A percentile compares a stretch with the other conserved stretches of the same genome.
These are phyloP conservation scores for Erodium moschatum DNA, from an alignment of 441 rosid species.

Conservation along the genomic window DNA sequence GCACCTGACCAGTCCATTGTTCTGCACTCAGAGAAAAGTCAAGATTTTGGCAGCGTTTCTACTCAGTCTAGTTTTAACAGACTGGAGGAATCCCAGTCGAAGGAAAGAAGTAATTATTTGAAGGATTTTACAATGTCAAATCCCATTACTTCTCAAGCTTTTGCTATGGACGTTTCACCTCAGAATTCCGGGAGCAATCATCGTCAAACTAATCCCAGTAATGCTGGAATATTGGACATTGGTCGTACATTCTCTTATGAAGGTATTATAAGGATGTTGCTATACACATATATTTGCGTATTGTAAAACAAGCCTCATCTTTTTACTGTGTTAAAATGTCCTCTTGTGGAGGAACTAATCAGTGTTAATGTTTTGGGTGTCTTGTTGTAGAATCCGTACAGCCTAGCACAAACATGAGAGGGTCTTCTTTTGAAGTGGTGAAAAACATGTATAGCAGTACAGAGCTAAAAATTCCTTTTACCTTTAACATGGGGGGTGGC, in stretches of 20 bases:
- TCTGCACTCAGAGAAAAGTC: constrained; percentile 31
- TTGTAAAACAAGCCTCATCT: not conserved
- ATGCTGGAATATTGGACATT: constrained; percentile 24
- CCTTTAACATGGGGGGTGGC: constrained; percentile 31
- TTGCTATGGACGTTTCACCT: constrained; percentile 21
- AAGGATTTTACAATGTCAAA: constrained; percentile 24
- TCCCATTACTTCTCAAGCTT: constrained; percentile 16
- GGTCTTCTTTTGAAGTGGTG: constrained; percentile 36
- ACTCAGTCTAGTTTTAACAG: constrained; percentile 23
- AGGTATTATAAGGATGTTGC: constrained; percentile 26
- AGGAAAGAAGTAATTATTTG: constrained; percentile 30
- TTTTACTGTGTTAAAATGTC: constrained; percentile 10
- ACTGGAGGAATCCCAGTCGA: constrained; percentile 26
- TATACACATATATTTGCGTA: constrained; percentile 8
- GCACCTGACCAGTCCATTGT: constrained; percentile 22
- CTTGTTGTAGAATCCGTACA: constrained; percentile 35
- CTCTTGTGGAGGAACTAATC: constrained; percentile 18
- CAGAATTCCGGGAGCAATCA: constrained; percentile 26
- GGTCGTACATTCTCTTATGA: constrained; percentile 30
- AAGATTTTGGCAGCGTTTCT: constrained; percentile 26
- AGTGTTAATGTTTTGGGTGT: constrained; percentile 11
- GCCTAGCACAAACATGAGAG: constrained; percentile 29
- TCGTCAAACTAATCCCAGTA: constrained; percentile 27
- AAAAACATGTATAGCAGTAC: constrained; percentile 24
- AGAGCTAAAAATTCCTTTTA: constrained; percentile 26